Conservation (phyloP, 768 basidiomycete species). For the Arthromyces matolae region DNA sequence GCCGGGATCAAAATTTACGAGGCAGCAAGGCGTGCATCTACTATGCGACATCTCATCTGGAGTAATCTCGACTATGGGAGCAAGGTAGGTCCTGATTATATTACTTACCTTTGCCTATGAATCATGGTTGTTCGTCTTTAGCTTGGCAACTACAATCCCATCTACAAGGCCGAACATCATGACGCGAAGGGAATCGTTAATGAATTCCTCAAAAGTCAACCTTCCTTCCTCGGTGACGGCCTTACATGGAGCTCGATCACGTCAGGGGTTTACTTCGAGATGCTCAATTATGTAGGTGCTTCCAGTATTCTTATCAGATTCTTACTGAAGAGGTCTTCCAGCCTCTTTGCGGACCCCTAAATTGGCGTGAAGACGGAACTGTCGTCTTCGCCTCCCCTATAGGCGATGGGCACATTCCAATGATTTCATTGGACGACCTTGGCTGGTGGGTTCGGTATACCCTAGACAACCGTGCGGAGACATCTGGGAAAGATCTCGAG, state of each 20-base stretch:
- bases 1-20: conserved; percentile 40
- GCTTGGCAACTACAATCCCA: conserved; percentile 23
- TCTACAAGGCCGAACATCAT: conserved; percentile 36
- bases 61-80: conserved; percentile 38
- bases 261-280: conserved; percentile 39
- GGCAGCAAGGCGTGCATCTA: conserved; percentile 28
- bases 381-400: conserved; percentile 36
- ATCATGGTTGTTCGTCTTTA: neutral
- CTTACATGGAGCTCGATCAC: conserved; percentile 36
- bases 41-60: conserved; percentile 38
- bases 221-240: conserved; percentile 27
- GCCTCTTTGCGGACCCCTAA: conserved; percentile 31
- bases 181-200: conserved; percentile 39
- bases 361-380: conserved; percentile 35
- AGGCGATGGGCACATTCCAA: conserved; percentile 32
- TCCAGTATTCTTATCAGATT: too few species aligned
- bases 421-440: conserved; percentile 37
- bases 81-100: conserved; percentile 35
- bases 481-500: conserved; percentile 33
- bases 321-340: conserved; percentile 1
- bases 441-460: conserved; percentile 39
- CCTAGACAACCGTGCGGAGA: conserved; percentile 32
- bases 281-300: conserved; percentile 33
- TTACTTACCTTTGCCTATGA: neutral
- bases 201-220: conserved; percentile 35